A percentile compares a stretch with the other conserved stretches of the same genome.
These are phyloP conservation scores for Paracoccidioides brasiliensis DNA, from an alignment of 2,329 filamentous ascomycete genomes.

Conservation along the genomic window DNA sequence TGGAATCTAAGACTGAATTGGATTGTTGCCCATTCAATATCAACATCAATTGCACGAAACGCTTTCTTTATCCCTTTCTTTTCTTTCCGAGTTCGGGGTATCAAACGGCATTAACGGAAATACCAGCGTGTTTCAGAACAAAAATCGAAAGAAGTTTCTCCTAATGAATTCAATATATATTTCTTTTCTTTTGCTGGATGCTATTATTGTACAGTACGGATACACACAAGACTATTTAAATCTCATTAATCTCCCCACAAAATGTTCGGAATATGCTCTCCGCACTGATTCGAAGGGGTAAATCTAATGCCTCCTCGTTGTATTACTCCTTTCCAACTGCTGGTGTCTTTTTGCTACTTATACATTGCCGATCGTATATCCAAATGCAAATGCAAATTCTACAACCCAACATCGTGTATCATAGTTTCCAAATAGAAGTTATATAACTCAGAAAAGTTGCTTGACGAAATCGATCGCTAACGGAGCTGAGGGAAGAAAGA, in stretches of 20 bases:
- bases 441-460: constrained; percentile 31
- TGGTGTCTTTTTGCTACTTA: too few relatives aligned
- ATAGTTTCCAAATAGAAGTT: not conserved
- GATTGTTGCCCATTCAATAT: not conserved
- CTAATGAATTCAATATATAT: too few relatives aligned
- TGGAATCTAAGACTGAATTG: constrained; percentile 9
- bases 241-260: not conserved
- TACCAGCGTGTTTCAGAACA: not conserved
- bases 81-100: not conserved
- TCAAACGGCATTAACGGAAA: not conserved
- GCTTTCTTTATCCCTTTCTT: not conserved
- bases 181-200: too few relatives aligned
- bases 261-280: not conserved
- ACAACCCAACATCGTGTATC: not conserved
- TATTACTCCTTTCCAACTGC: not conserved
- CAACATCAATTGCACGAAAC: not conserved
- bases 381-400: not conserved
- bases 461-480: constrained; percentile 38
- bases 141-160: not conserved
- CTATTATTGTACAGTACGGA: constrained; percentile 5
- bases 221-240: not conserved
- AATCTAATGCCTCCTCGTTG: not conserved
- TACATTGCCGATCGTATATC: not conserved
- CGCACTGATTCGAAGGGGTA: not conserved
- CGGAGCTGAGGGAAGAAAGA: constrained; percentile 25